Conservation (phyloP, 768 basidiomycete species). For the Leccinum boreale region DNA sequence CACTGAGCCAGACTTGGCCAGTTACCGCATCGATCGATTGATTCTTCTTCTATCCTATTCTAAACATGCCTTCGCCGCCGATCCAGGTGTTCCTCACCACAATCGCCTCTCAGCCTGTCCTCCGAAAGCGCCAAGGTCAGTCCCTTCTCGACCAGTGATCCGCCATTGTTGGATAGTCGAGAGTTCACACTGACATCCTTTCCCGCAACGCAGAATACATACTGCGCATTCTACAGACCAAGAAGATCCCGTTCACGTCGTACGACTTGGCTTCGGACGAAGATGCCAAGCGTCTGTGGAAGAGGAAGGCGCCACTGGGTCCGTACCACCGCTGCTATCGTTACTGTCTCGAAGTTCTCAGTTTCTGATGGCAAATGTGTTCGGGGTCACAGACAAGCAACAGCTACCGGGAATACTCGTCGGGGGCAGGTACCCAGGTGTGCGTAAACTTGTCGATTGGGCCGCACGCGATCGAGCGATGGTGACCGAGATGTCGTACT, state of each 20-base stretch:
- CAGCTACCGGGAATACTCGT: constrained; percentile 83
- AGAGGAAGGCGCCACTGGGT: constrained; percentile 74
- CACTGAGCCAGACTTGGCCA: neutral
- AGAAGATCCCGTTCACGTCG: constrained; percentile 78
- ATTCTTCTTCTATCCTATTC: constrained; percentile 4
- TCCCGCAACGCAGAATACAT: constrained; percentile 58
- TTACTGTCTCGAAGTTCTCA: neutral
- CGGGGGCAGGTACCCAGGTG: constrained; percentile 73
- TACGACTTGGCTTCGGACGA: constrained; percentile 87
- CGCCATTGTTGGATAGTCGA: neutral
- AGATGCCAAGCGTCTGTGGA: constrained; percentile 77
- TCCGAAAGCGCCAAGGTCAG: constrained; percentile 77
- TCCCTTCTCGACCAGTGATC: neutral
- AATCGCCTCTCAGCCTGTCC: constrained; percentile 74
- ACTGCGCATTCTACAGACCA: constrained; percentile 76
- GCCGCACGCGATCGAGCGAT: constrained; percentile 1
- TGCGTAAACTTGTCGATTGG: constrained; percentile 36
- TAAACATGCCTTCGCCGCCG: constrained; percentile 75
- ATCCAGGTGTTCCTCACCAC: constrained; percentile 83
- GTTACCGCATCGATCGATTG: neutral
- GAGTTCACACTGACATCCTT: neutral
- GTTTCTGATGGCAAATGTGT: neutral
- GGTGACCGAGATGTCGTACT: constrained; percentile 1
- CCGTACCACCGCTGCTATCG: constrained; percentile 1
- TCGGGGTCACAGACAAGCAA: constrained; percentile 58